A percentile compares a stretch with the other conserved stretches of the same genome.
phyloP scores from a whole-genome alignment of 345 rosid species.

The Eucalyptus brandiana region DNA sequence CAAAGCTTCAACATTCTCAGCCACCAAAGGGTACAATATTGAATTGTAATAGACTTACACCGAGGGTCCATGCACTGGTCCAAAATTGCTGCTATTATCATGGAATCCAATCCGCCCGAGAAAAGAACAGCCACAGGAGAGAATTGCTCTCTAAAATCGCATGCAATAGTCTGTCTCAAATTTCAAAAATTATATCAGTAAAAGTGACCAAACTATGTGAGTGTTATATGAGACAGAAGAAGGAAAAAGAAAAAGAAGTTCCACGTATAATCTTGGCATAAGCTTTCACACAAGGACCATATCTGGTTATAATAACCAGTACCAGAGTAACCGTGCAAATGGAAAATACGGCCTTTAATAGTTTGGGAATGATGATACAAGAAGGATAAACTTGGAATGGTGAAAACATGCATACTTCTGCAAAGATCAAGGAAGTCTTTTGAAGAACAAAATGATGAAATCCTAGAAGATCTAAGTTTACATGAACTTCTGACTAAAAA shows the following conservation, averaged over 20 bases:
- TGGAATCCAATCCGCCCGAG: conserved; percentile 96
- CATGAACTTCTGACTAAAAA: background rate
- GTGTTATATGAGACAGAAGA: background rate
- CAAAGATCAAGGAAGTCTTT: background rate
- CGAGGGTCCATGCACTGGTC: conserved; percentile 63
- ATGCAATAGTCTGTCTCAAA: background rate
- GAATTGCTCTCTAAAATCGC: background rate
- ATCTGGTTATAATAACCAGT: background rate
- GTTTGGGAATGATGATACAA: background rate
- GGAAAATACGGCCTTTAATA: background rate
- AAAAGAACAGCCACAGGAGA: conserved; percentile 81
- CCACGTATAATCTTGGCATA: background rate
- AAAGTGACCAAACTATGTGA: background rate
- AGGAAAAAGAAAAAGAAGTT: background rate
- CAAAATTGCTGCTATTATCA: conserved; percentile 85
- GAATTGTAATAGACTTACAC: conserved; percentile 23
- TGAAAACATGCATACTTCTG: background rate
- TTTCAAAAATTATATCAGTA: background rate
- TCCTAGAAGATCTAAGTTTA: background rate
- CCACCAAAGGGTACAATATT: background rate
- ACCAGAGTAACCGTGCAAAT: background rate
- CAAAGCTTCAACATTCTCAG: background rate
- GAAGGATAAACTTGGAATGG: background rate
- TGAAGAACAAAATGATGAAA: background rate
- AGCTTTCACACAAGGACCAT: background rate